Base-by-base conservation (phyloP, 2,329 filamentous ascomycete species). In the Ceratocystis variospora region DNA sequence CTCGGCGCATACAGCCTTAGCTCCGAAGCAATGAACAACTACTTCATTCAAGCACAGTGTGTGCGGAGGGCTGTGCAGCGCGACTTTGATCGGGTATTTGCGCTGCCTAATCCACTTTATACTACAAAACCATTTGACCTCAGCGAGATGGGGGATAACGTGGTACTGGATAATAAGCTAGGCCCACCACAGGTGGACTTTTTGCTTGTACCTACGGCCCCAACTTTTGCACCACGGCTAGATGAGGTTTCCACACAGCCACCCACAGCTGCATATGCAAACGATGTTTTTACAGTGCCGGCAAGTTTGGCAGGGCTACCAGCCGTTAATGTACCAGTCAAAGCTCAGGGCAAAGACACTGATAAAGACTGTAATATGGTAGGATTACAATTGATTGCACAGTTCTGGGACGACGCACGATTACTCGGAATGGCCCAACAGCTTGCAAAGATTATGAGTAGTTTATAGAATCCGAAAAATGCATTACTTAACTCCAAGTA, bases 211-310 rank as follows among this genome's bases (percentile, higher is more conserved):
- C 94, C 94, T 0, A 97, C 93, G 0, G 87, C 92, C 6, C 91
- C 92, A 1, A 89, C 87, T 0, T 78, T 84, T 17, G 84, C 92
- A 7, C 91, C 90, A 0, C 78, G 75, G 5, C 73, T 94, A 5
- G 77, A 80, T 2, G 80, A 86, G 5, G 73, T 94, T 44, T 71
- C 77, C 68, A 62, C 61, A 17, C 71, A 74, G 8, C 79, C 84
- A 74, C 78, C 81, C 8, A 77, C 96, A n/a, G 85, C 93, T 71
- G 83, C 83, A 1, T 97, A 96, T 73, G 88, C 89, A 79, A 96
- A 94, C 72, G 94, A 99, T 76, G 87, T 97, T 1, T 93, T 97
- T 71, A 97, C 94, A 0, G 93, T 99, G 1, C 94, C 94, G 1
- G 91, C 93, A 1, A 96, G 91, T 76, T 78, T 99, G 70, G 94